Conservation (phyloP, 2,329 filamentous ascomycete genomes). For the Exserohilum turcica region DNA sequence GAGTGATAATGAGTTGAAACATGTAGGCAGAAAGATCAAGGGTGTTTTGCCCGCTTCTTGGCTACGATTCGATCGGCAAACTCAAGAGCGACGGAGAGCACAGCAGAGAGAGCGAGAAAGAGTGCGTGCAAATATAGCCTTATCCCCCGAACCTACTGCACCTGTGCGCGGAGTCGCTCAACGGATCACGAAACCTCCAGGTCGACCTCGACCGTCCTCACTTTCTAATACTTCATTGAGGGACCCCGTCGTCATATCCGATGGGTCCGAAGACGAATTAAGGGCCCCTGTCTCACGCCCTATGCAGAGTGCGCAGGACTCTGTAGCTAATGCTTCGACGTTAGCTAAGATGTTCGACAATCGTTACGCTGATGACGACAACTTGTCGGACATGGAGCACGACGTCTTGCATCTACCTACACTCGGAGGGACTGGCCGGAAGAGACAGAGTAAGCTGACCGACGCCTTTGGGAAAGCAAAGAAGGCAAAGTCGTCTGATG, state of each 20-base stretch:
- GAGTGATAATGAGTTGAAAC: slow-evolving; percentile 39
- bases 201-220: neutral
- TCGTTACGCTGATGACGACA: slow-evolving; percentile 32
- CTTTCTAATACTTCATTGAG: slow-evolving; percentile 17
- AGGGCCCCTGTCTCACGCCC: slow-evolving; percentile 6
- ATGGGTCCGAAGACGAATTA: slow-evolving; percentile 40
- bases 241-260: slow-evolving; percentile 38
- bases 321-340: slow-evolving; percentile 23
- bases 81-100: slow-evolving; percentile 32
- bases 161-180: slow-evolving; percentile 44
- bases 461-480: slow-evolving; percentile 38
- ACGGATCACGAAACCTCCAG: slow-evolving; percentile 24
- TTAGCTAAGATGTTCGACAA: slow-evolving; percentile 33
- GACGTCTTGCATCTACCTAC: slow-evolving; percentile 50
- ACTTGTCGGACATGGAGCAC: slow-evolving; percentile 52
- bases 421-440: slow-evolving; percentile 29
- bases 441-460: slow-evolving; percentile 47
- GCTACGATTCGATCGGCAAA: slow-evolving; percentile 54
- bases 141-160: slow-evolving; percentile 31
- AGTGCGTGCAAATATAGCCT: slow-evolving; percentile 9
- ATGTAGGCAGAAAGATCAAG: slow-evolving; percentile 51
- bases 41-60: slow-evolving; percentile 58
- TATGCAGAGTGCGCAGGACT: slow-evolving; percentile 23
- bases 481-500: slow-evolving; percentile 17
- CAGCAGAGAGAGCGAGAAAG: slow-evolving; percentile 24